Evolutionary conservation across 441 rosid species (phyloP).

Genomic region (Erodium chrysanthum): DNA sequence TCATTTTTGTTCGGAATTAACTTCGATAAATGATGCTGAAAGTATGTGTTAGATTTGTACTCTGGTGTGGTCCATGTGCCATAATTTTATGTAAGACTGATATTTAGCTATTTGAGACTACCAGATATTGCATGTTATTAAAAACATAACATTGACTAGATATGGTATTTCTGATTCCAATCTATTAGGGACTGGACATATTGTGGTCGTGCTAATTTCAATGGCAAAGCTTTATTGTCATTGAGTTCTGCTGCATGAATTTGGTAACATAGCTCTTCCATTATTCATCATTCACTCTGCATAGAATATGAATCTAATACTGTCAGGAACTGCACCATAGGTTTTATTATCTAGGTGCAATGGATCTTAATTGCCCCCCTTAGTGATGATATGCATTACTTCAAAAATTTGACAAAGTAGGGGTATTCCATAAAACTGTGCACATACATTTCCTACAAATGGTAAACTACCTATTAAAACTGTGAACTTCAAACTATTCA

Average conservation of each 20-base stretch:
- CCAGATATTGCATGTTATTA: background rate
- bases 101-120: background rate
- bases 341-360: background rate
- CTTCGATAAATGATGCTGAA: background rate
- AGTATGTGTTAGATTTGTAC: background rate
- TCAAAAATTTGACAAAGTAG: too few species aligned
- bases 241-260: background rate
- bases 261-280: background rate
- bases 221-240: background rate
- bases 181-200: background rate
- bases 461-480: too few species aligned
- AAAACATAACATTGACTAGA: too few species aligned
- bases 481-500: too few species aligned
- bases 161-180: too few species aligned
- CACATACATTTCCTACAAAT: too few species aligned
- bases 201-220: background rate
- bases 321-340: background rate
- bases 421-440: too few species aligned
- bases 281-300: background rate
- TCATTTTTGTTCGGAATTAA: background rate
- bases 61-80: background rate
- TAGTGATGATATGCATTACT: too few species aligned
- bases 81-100: background rate
- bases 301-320: background rate
- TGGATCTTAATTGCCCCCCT: too few species aligned